These are phyloP conservation scores for Aspergillus unguis DNA, from an alignment of 2,329 filamentous ascomycete species.

Conservation along the genomic window DNA sequence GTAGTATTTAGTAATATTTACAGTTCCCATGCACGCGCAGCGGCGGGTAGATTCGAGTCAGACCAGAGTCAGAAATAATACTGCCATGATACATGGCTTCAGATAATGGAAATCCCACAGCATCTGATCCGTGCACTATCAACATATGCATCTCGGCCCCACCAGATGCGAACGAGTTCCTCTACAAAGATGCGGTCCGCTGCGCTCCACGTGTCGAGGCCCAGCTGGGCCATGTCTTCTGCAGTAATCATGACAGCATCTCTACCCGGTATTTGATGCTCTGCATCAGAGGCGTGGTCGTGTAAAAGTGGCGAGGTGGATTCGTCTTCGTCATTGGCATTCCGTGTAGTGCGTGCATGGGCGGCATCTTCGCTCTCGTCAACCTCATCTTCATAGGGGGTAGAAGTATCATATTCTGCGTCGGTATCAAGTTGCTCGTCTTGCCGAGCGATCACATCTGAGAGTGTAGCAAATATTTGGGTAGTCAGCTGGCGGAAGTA, in stretches of 20 bases:
- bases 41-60: background rate
- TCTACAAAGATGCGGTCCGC: slow-evolving; percentile 46
- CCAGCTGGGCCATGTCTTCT: slow-evolving; percentile 48
- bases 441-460: slow-evolving; percentile 42
- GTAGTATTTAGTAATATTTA: background rate
- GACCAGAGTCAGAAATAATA: background rate
- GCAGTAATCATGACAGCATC: slow-evolving; percentile 38
- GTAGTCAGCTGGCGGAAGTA: slow-evolving; percentile 50
- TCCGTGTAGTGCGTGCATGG: slow-evolving; percentile 20
- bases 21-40: background rate
- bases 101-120: slow-evolving; percentile 48
- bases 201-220: slow-evolving; percentile 49
- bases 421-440: slow-evolving; percentile 26
- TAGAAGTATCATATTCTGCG: slow-evolving; percentile 13
- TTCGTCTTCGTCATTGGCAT: slow-evolving; percentile 28
- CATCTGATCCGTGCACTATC: slow-evolving; percentile 45
- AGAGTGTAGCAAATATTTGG: slow-evolving; percentile 45
- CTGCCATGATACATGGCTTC: background rate
- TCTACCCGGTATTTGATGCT: slow-evolving; percentile 14
- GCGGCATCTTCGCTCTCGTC: background rate
- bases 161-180: slow-evolving; percentile 47
- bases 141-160: slow-evolving; percentile 43
- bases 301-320: slow-evolving; percentile 25
- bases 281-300: slow-evolving; percentile 3
- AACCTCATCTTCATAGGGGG: slow-evolving; percentile 20